A percentile compares a stretch with the other conserved stretches of the same genome.
Conservation (phyloP, 768 basidiomycete genomes). For the Xerocomellus chrysenteron region DNA sequence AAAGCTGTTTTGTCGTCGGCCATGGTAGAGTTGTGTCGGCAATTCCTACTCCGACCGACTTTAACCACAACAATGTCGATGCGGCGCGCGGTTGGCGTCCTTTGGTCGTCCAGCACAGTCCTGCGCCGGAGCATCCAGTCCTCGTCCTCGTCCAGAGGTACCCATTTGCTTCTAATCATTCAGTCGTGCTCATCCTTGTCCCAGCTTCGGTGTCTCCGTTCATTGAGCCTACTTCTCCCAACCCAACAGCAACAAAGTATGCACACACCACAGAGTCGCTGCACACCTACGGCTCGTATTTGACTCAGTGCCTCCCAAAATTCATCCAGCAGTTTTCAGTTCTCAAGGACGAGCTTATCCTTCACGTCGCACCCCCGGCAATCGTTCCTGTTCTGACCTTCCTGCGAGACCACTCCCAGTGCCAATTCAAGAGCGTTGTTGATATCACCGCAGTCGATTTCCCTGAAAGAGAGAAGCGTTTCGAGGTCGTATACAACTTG, state of each 20-base stretch:
- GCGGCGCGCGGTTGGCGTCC: conserved; percentile 42
- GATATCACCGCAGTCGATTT: conserved; percentile 96
- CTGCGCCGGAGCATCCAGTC: conserved; percentile 47
- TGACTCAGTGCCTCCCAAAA: conserved; percentile 91
- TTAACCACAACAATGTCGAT: conserved; percentile 38
- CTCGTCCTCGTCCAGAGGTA: conserved; percentile 50
- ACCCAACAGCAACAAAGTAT: conserved; percentile 73
- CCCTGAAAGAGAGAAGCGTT: conserved; percentile 88
- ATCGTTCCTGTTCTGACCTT: conserved; percentile 86
- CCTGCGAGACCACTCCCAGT: conserved; percentile 92
- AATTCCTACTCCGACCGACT: conserved; percentile 31
- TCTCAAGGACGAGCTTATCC: conserved; percentile 90
- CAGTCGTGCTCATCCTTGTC: conserved; percentile 10
- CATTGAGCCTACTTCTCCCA: conserved; percentile 84
- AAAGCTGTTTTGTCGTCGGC: conserved; percentile 41
- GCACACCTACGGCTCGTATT: conserved; percentile 91
- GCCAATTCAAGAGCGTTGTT: conserved; percentile 90
- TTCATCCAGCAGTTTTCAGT: conserved; percentile 98
- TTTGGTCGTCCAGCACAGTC: conserved; percentile 30
- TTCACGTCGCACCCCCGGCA: conserved; percentile 82
- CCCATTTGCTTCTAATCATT: neutral
- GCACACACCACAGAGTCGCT: conserved; percentile 73
- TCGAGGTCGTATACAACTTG: conserved; percentile 96
- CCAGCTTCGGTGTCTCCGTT: conserved; percentile 77
- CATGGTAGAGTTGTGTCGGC: conserved; percentile 26